Evolutionary conservation across 352 stramenopile species (phyloP).

Genomic region (Phytophthora lateralis): DNA sequence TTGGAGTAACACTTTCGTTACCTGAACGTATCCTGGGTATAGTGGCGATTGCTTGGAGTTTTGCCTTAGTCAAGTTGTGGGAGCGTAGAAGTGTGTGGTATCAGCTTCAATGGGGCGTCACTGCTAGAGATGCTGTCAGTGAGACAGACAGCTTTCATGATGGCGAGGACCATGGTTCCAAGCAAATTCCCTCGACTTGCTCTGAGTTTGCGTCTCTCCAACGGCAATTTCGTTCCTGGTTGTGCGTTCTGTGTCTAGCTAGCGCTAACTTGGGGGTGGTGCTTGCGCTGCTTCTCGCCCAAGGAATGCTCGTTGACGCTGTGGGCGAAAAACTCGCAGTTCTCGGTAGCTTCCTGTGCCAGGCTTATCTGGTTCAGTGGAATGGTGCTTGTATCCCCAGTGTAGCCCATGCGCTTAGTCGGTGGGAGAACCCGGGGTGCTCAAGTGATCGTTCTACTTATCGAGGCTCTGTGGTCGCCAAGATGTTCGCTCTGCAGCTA

Average conservation of each 20-base stretch:
- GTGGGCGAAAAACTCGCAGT: constrained; percentile 37
- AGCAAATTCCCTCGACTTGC: constrained; percentile 9
- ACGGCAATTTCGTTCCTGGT: constrained; percentile 18
- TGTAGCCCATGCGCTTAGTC: constrained; percentile 34
- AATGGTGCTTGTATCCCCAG: constrained; percentile 32
- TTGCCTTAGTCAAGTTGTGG: constrained; percentile 66
- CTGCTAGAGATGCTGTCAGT: constrained; percentile 21
- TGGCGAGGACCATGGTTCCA: background rate
- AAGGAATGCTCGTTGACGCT: constrained; percentile 31
- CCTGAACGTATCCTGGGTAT: constrained; percentile 33
- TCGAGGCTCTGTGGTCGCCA: constrained; percentile 38
- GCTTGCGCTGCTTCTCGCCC: constrained; percentile 36
- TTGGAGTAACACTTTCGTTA: constrained; percentile 5
- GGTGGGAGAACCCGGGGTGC: constrained; percentile 41
- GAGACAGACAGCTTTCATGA: background rate
- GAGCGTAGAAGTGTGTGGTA: constrained; percentile 63
- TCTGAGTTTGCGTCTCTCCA: constrained; percentile 12
- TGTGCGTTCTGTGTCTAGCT: constrained; percentile 28
- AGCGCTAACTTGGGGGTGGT: constrained; percentile 29
- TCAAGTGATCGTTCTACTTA: constrained; percentile 23
- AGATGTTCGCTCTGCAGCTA: constrained; percentile 51
- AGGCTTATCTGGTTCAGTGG: constrained; percentile 34
- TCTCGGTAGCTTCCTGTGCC: constrained; percentile 31
- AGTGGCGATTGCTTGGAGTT: constrained; percentile 44
- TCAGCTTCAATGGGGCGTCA: constrained; percentile 64